Conservation (phyloP, 306 rosid species). For the Adenanthera pavonina region DNA sequence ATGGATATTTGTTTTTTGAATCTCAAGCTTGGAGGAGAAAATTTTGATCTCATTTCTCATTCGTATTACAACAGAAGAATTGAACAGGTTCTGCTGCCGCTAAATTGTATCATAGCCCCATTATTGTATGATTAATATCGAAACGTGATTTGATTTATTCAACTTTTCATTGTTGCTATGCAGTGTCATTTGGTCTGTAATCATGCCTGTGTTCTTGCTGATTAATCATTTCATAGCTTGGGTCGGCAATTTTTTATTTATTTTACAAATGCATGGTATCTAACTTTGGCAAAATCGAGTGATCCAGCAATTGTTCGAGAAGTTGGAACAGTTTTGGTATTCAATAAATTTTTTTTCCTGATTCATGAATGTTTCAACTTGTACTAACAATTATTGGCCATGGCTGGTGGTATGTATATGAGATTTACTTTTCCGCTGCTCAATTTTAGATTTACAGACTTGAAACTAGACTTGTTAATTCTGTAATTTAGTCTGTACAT, state of each 20-base stretch:
- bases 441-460: neutral
- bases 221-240: neutral
- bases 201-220: constrained; percentile 6
- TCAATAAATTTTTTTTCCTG: neutral
- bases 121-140: constrained; percentile 20
- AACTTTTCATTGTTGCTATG: neutral
- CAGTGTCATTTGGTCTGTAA: neutral
- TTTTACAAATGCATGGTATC: neutral
- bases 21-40: neutral
- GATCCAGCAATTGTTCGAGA: neutral
- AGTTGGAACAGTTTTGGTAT: neutral
- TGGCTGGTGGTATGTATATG: neutral
- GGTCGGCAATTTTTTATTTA: neutral
- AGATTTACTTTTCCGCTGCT: neutral
- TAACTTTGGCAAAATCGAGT: neutral
- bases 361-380: neutral
- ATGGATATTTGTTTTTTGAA: neutral
- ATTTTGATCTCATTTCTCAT: constrained; percentile 28
- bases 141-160: constrained; percentile 5
- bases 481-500: neutral
- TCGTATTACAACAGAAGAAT: neutral
- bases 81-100: neutral
- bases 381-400: neutral
- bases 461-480: neutral
- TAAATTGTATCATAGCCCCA: constrained; percentile 23